These are phyloP conservation scores for Phaseolus lunatus DNA, from an alignment of 306 rosid genomes.

Conservation along the genomic window DNA sequence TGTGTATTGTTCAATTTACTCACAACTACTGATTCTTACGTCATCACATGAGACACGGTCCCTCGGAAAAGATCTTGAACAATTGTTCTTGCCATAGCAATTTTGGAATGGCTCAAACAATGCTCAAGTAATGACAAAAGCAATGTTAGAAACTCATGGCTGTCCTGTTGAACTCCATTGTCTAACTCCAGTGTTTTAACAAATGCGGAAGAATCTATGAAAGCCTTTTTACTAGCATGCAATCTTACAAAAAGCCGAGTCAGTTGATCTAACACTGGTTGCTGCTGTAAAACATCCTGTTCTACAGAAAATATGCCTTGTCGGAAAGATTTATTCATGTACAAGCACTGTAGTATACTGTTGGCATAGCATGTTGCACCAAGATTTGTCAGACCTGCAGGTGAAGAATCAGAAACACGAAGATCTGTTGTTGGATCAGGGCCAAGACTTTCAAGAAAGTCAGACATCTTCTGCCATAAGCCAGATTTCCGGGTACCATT, in stretches of 20 bases:
- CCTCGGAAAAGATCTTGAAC: conserved; percentile 99
- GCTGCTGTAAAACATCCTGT: conserved; percentile 73
- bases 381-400: conserved; percentile 95
- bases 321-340: conserved; percentile 85
- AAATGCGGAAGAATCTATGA: conserved; percentile 90
- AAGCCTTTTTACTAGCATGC: conserved; percentile 80
- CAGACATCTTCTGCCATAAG: conserved; percentile 89
- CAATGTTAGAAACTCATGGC: conserved; percentile 95
- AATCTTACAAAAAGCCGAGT: conserved; percentile 81
- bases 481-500: conserved; percentile 84
- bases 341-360: conserved; percentile 92
- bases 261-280: conserved; percentile 87
- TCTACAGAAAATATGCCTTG: conserved; percentile 87
- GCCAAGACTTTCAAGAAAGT: conserved; percentile 77
- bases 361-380: conserved; percentile 99
- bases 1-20: background rate
- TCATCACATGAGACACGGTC: conserved; percentile 91
- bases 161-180: conserved; percentile 97
- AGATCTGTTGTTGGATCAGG: conserved; percentile 76
- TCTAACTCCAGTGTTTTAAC: conserved; percentile 94
- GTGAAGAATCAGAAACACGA: conserved; percentile 73
- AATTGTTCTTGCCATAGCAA: conserved; percentile 75
- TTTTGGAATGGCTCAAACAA: conserved; percentile 75
- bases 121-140: conserved; percentile 86
- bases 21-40: conserved; percentile 59